Base-by-base conservation (phyloP, 768 basidiomycete species). In the Boletus coccyginus region DNA sequence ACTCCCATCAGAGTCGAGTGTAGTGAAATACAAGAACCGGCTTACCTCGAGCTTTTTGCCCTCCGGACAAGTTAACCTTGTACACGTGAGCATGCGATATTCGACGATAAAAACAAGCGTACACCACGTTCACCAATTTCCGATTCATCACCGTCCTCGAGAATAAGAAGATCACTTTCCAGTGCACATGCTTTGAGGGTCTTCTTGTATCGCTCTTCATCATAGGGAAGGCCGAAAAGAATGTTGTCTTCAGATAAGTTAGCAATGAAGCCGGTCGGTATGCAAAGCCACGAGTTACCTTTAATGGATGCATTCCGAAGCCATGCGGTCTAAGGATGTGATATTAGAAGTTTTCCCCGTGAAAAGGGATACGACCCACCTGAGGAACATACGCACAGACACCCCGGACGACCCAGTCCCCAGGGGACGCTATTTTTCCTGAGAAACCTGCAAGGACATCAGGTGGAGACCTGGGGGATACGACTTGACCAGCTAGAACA, bases 91-190 rank as follows among this genome's bases (percentile, higher is more conserved):
- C 2, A 9, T 21, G 45, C 7, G 12, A 14, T 19, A 16, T 41
- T 19, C 1, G 1, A 35, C 6, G 35, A 44, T 39, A 11, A 38
- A 58, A 53, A 42, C 5, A 19, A 29, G 24, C 70, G 14, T 66
- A 90, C 90, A 27, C 91, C 91, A 33, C 89, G 85, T 74, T 93
- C 91, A 19, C 91, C 91, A 52, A 93, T 92, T 70, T 94, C 92
- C 0, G 90, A 85, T 61, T 90, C 86, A 61, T 94, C 92, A 1
- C 92, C 90, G 62, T 94, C 92, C 66, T 94, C 92, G 16, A 94
- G 75, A 53, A 94, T 92, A 48, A 85, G 81, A 35, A 94, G 76
- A 65, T 94, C 92, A 53, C 77, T 81, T 21, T 86, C 74, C 21
- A 94, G 76, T 1, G 91, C 90, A 56, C 83, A 84, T 43, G 85